These are phyloP conservation scores for Clitopilus passeckerianus DNA, from an alignment of 768 basidiomycete genomes.

Conservation along the genomic window DNA sequence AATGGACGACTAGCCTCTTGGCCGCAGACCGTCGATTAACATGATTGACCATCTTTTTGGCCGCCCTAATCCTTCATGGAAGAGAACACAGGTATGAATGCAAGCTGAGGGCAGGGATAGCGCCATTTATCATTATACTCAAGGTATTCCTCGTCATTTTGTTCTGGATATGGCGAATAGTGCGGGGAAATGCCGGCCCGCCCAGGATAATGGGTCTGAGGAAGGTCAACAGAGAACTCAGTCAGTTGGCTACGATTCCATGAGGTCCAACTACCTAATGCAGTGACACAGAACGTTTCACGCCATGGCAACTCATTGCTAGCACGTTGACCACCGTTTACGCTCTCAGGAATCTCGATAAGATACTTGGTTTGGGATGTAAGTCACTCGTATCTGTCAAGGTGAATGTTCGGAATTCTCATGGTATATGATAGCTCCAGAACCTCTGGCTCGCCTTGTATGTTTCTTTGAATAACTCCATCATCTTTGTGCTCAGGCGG, in stretches of 20 bases:
- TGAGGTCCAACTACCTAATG: neutral
- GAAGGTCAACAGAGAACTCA: conserved; percentile 49
- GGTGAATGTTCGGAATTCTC: neutral
- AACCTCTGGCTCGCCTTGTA: conserved; percentile 86
- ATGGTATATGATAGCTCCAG: conserved; percentile 58
- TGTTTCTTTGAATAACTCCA: conserved; percentile 18
- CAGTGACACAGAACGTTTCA: conserved; percentile 59
- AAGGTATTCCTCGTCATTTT: conserved; percentile 87
- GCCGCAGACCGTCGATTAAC: conserved; percentile 2
- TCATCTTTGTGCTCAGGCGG: neutral
- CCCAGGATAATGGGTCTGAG: conserved; percentile 68
- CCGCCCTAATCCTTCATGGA: conserved; percentile 86
- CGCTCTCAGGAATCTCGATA: conserved; percentile 78
- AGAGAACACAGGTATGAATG: conserved; percentile 65
- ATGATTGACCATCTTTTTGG: conserved; percentile 97
- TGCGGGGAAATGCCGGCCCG: conserved; percentile 55
- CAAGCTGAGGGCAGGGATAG: neutral
- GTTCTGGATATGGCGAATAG: conserved; percentile 87
- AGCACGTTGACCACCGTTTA: conserved; percentile 84
- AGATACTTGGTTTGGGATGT: conserved; percentile 80
- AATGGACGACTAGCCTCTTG: neutral
- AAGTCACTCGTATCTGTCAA: conserved; percentile 1
- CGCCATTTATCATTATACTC: conserved; percentile 1
- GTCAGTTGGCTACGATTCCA: conserved; percentile 32
- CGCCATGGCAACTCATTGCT: conserved; percentile 94